phyloP scores from a whole-genome alignment of 1,284 basidiomycete genomes.

The Irpex sp. region DNA sequence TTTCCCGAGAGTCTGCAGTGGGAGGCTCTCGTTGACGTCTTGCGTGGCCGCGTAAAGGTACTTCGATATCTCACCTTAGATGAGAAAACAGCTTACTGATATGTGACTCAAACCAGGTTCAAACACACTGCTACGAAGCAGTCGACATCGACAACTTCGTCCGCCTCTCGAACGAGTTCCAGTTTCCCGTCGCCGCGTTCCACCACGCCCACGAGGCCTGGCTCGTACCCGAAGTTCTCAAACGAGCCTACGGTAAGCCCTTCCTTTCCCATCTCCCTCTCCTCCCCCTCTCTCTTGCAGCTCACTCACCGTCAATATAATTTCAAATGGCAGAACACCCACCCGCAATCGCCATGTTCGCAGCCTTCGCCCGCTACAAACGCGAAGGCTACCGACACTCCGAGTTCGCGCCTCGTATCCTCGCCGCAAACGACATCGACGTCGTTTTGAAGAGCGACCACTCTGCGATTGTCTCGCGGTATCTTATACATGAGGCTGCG shows the following conservation, averaged over 20 bases:
- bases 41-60: constrained; percentile 71
- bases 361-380: constrained; percentile 56
- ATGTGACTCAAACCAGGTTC: constrained; percentile 35
- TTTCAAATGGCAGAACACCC: constrained; percentile 25
- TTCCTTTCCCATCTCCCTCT: not conserved
- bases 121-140: constrained; percentile 74
- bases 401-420: constrained; percentile 72
- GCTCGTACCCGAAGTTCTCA: constrained; percentile 49
- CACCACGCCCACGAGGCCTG: constrained; percentile 59
- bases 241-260: constrained; percentile 47
- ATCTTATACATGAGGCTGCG: constrained; percentile 66
- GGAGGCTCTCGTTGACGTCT: constrained; percentile 78
- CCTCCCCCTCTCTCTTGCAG: not conserved
- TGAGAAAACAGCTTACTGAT: not conserved
- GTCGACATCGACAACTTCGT: constrained; percentile 73
- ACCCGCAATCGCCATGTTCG: constrained; percentile 55
- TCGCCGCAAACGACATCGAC: constrained; percentile 59
- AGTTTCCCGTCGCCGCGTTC: constrained; percentile 45
- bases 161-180: constrained; percentile 43
- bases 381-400: constrained; percentile 74
- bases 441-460: constrained; percentile 78
- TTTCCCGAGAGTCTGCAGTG: constrained; percentile 78
- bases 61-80: not conserved
- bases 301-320: not conserved
- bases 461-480: constrained; percentile 56